These are phyloP conservation scores for Samsoniella hepiali DNA, from an alignment of 2,329 filamentous ascomycete species.

Conservation along the genomic window DNA sequence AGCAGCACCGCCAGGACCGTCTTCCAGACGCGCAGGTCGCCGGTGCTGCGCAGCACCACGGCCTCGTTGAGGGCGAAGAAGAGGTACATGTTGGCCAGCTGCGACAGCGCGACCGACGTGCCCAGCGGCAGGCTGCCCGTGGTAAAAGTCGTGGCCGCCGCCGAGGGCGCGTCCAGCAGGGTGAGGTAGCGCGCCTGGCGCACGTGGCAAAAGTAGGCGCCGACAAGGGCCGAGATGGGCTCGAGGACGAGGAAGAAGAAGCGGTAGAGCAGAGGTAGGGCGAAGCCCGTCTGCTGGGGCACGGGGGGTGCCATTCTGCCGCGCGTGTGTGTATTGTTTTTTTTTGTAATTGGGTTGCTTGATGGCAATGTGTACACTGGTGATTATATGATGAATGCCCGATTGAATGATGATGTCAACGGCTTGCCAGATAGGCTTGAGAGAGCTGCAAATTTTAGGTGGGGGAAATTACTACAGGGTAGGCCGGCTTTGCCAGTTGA, in stretches of 20 bases:
- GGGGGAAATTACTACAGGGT: background rate
- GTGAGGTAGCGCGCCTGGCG: slow-evolving; percentile 56
- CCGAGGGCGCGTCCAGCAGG: slow-evolving; percentile 57
- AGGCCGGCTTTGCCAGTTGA: background rate
- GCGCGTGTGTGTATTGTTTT: background rate
- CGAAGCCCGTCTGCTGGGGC: slow-evolving; percentile 32
- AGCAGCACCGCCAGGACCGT: slow-evolving; percentile 64
- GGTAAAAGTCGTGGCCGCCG: slow-evolving; percentile 31
- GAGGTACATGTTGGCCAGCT: slow-evolving; percentile 76
- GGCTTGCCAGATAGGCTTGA: background rate
- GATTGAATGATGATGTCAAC: background rate
- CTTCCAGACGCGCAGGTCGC: slow-evolving; percentile 67
- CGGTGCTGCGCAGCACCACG: slow-evolving; percentile 66
- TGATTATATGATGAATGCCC: background rate
- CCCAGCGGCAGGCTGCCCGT: slow-evolving; percentile 47
- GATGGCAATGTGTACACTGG: background rate
- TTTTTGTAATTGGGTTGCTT: background rate
- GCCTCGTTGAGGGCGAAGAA: slow-evolving; percentile 76
- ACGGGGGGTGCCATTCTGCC: background rate
- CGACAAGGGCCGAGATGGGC: slow-evolving; percentile 50
- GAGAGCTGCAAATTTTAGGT: background rate
- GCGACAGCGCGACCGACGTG: slow-evolving; percentile 66
- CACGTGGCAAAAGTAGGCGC: slow-evolving; percentile 51
- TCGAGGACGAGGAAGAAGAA: slow-evolving; percentile 75
- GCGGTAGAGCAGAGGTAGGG: slow-evolving; percentile 60